Evolutionary conservation across 768 basidiomycete genomes (phyloP).

Genomic region (Serendipita sp.): DNA sequence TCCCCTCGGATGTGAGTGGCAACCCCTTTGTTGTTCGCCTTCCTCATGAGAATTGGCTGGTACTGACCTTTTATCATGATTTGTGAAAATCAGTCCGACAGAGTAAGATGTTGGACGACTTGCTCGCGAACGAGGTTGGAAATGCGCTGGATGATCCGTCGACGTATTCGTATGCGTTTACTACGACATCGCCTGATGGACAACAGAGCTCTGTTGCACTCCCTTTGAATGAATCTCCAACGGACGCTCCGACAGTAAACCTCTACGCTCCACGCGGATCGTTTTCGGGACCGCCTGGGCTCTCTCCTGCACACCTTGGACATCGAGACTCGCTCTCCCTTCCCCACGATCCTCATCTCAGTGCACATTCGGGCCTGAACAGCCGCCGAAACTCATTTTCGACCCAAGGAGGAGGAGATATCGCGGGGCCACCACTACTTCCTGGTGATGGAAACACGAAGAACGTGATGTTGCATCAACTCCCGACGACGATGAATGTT

Average conservation of each 20-base stretch:
- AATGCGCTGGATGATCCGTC: slow-evolving; percentile 6
- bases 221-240: background rate
- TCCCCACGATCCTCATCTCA: background rate
- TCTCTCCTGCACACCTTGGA: background rate
- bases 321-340: background rate
- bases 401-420: background rate
- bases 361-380: background rate
- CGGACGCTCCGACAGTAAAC: background rate
- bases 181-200: background rate
- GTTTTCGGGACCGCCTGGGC: background rate
- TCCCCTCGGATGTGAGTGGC: slow-evolving; percentile 39
- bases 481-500: background rate
- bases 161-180: background rate
- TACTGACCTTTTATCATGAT: too few species aligned
- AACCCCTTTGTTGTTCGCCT: background rate
- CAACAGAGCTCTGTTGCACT: background rate
- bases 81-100: slow-evolving; percentile 3
- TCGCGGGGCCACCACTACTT: background rate
- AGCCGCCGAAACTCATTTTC: background rate
- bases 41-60: slow-evolving; percentile 39
- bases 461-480: background rate
- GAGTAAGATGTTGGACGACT: slow-evolving; percentile 11
- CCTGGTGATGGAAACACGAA: background rate
- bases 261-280: background rate
- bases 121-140: slow-evolving; percentile 10